These are phyloP conservation scores for Cytospora leucostoma DNA, from an alignment of 2,329 filamentous ascomycete species.

Conservation along the genomic window DNA sequence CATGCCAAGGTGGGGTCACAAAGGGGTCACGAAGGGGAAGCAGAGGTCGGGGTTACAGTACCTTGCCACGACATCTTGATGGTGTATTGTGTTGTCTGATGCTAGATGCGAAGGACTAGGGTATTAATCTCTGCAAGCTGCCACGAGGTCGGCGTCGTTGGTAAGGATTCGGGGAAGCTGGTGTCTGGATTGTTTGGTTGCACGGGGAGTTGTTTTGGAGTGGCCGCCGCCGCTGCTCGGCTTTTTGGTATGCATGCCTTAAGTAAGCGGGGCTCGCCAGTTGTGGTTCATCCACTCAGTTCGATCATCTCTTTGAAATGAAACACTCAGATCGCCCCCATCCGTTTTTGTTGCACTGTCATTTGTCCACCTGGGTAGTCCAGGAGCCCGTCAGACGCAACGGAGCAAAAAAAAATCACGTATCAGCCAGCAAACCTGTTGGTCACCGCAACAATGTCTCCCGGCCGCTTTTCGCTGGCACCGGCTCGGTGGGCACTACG, in stretches of 20 bases:
- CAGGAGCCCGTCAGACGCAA: neutral
- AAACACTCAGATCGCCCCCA: neutral
- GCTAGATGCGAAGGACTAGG: slow-evolving; percentile 23
- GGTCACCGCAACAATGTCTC: neutral
- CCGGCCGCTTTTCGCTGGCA: neutral
- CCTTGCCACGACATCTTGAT: slow-evolving; percentile 75
- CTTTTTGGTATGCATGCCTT: slow-evolving; percentile 25
- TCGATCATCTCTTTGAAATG: slow-evolving; percentile 17
- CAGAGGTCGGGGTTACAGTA: slow-evolving; percentile 37
- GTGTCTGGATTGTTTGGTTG: slow-evolving; percentile 7
- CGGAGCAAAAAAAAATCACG: neutral
- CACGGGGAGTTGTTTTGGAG: slow-evolving; percentile 22
- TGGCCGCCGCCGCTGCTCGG: slow-evolving; percentile 17
- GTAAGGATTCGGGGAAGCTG: slow-evolving; percentile 12
- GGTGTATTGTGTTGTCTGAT: slow-evolving; percentile 24
- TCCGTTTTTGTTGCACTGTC: neutral
- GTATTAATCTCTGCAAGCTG: slow-evolving; percentile 6
- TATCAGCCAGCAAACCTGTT: neutral
- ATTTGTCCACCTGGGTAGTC: neutral
- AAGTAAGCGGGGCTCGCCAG: slow-evolving; percentile 26
- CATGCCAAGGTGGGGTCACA: slow-evolving; percentile 32
- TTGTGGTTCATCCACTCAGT: slow-evolving; percentile 15
- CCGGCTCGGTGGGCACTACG: slow-evolving; percentile 1
- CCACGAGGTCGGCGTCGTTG: slow-evolving; percentile 10
- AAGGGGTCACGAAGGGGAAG: slow-evolving; percentile 30